Evolutionary conservation across 2,329 filamentous ascomycete species (phyloP).

Genomic region (Beauveria medogensis): DNA sequence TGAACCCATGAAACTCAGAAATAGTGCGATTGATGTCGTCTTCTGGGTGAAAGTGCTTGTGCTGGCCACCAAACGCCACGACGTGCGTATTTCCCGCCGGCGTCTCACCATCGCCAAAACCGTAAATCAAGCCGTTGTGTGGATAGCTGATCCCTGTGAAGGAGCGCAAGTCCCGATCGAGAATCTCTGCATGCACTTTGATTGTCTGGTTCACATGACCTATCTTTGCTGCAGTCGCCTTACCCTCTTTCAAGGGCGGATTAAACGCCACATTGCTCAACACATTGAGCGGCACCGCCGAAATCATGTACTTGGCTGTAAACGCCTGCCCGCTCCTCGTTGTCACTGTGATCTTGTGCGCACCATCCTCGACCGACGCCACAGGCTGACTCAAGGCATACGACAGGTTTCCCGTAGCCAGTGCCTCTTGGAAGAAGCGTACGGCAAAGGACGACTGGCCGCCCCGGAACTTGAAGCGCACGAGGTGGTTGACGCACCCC

Average conservation of each 20-base stretch:
- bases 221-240: slow-evolving; percentile 26
- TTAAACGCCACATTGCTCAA: slow-evolving; percentile 31
- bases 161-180: slow-evolving; percentile 31
- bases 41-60: slow-evolving; percentile 36
- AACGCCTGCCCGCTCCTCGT: slow-evolving; percentile 24
- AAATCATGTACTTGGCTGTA: slow-evolving; percentile 27
- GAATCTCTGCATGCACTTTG: slow-evolving; percentile 39
- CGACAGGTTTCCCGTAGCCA: slow-evolving; percentile 27
- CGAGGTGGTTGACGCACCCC: slow-evolving; percentile 30
- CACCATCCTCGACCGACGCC: slow-evolving; percentile 21
- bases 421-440: slow-evolving; percentile 35
- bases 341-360: slow-evolving; percentile 24
- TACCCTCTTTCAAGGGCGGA: slow-evolving; percentile 28
- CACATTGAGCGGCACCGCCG: slow-evolving; percentile 36
- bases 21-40: slow-evolving; percentile 28
- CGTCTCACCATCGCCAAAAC: slow-evolving; percentile 36
- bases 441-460: slow-evolving; percentile 39
- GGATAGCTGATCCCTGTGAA: slow-evolving; percentile 36
- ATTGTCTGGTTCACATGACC: slow-evolving; percentile 38
- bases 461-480: slow-evolving; percentile 33
- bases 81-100: slow-evolving; percentile 39
- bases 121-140: slow-evolving; percentile 33
- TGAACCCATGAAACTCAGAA: slow-evolving; percentile 25
- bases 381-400: slow-evolving; percentile 35
- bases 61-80: slow-evolving; percentile 34